Conservation (phyloP, 2,329 filamentous ascomycete genomes). For the Tothia fuscella region DNA sequence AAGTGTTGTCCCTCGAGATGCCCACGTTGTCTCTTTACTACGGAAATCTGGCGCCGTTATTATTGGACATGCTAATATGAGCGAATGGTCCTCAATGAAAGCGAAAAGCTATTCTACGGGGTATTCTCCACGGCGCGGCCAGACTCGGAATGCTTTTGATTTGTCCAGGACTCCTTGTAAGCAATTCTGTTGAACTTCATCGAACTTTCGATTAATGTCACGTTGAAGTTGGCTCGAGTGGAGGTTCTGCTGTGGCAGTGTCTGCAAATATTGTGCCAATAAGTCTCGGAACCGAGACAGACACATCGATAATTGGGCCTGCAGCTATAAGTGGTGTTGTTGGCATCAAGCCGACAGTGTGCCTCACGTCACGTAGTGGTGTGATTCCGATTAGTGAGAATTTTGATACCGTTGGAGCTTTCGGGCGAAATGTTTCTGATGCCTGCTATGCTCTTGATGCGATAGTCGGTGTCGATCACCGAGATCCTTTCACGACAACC, state of each 20-base stretch:
- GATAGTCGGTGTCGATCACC: conserved; percentile 51
- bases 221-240: conserved; percentile 45
- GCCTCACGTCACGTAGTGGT: not conserved
- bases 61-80: conserved; percentile 57
- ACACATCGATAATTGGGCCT: conserved; percentile 56
- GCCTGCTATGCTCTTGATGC: conserved; percentile 36
- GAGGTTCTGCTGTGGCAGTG: conserved; percentile 54
- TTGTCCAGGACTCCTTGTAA: conserved; percentile 46
- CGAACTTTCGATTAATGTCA: conserved; percentile 38
- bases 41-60: conserved; percentile 56
- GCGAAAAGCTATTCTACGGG: conserved; percentile 56
- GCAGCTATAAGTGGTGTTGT: conserved; percentile 57
- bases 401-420: conserved; percentile 56
- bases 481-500: conserved; percentile 50
- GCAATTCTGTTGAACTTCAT: conserved; percentile 56
- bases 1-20: conserved; percentile 54
- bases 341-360: conserved; percentile 66
- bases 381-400: conserved; percentile 52
- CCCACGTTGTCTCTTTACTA: conserved; percentile 48
- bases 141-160: conserved; percentile 55
- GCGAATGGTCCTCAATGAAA: conserved; percentile 65
- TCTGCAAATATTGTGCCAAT: conserved; percentile 51
- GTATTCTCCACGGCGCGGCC: conserved; percentile 52
- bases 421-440: conserved; percentile 56
- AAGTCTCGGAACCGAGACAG: conserved; percentile 61